Conservation (phyloP, 306 rosid species). For the Astragalus glycyphyllos region DNA sequence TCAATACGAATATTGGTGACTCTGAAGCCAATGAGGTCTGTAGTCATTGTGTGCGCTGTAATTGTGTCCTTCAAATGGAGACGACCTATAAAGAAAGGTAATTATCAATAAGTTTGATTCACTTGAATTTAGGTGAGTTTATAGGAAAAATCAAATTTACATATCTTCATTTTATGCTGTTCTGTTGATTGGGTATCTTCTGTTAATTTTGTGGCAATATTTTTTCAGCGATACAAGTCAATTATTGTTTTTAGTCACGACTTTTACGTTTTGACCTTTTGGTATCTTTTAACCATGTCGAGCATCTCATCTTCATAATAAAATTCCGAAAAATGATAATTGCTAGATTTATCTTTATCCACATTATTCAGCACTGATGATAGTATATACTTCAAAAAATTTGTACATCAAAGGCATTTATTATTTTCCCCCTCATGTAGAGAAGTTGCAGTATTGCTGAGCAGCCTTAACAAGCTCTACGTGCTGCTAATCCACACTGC, state of each 20-base stretch:
- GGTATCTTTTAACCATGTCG: background rate
- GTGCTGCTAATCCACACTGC: slow-evolving; percentile 59
- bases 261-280: background rate
- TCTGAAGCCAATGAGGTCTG: slow-evolving; percentile 66
- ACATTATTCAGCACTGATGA: slow-evolving; percentile 19
- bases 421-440: slow-evolving; percentile 51
- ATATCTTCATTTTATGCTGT: slow-evolving; percentile 26
- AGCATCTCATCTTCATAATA: slow-evolving; percentile 27
- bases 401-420: slow-evolving; percentile 31
- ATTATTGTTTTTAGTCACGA: background rate
- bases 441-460: slow-evolving; percentile 79
- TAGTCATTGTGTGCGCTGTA: slow-evolving; percentile 59
- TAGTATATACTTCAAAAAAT: background rate
- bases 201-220: slow-evolving; percentile 13
- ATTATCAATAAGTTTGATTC: slow-evolving; percentile 29
- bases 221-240: slow-evolving; percentile 24
- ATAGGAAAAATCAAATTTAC: slow-evolving; percentile 22
- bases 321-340: slow-evolving; percentile 32
- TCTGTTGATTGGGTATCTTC: slow-evolving; percentile 21
- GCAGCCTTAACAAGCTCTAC: slow-evolving; percentile 82
- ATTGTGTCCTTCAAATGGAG: slow-evolving; percentile 64
- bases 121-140: slow-evolving; percentile 32
- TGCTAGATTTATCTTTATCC: slow-evolving; percentile 6
- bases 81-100: slow-evolving; percentile 66
- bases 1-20: slow-evolving; percentile 71